These are phyloP conservation scores for Xylaria hypoxylon DNA, from an alignment of 2,329 filamentous ascomycete genomes.

Conservation along the genomic window DNA sequence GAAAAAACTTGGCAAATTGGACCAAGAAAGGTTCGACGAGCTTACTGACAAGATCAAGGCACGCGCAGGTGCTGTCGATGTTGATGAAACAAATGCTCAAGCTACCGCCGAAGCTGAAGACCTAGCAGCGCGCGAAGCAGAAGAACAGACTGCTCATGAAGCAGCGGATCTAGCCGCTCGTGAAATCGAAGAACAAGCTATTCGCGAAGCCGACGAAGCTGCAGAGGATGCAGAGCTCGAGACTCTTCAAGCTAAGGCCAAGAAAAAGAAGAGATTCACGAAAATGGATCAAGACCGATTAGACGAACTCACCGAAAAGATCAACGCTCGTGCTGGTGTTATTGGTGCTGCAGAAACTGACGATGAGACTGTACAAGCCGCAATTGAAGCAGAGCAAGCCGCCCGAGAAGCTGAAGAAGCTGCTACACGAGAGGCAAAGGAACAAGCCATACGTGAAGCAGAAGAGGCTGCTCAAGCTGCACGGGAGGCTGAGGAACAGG, in stretches of 20 bases:
- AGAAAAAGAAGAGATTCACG: conserved; percentile 22
- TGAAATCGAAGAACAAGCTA: conserved; percentile 31
- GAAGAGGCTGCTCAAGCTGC: conserved; percentile 45
- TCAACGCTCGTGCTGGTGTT: conserved; percentile 26
- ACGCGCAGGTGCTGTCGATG: conserved; percentile 36
- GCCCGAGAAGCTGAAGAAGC: conserved; percentile 39
- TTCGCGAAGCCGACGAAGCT: conserved; percentile 33
- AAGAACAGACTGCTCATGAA: conserved; percentile 48
- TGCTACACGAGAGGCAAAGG: conserved; percentile 30
- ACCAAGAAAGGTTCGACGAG: conserved; percentile 35
- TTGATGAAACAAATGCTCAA: conserved; percentile 41
- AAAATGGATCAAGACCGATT: conserved; percentile 28
- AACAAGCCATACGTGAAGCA: conserved; percentile 44
- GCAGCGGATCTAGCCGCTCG: conserved; percentile 29
- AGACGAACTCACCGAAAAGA: conserved; percentile 33
- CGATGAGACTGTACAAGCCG: conserved; percentile 35
- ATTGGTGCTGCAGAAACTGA: conserved; percentile 1
- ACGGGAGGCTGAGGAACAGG: conserved; percentile 47
- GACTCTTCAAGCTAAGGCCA: background rate
- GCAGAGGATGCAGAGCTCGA: conserved; percentile 25
- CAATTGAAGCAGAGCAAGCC: conserved; percentile 6
- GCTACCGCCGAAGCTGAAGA: conserved; percentile 44
- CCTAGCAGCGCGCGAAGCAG: conserved; percentile 40
- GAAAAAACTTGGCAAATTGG: conserved; percentile 24
- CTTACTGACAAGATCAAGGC: conserved; percentile 30